Evolutionary conservation across 1,284 basidiomycete genomes (phyloP), one percentile per base, ranked within the genome.

Genomic region (Serendipita sp.): DNA sequence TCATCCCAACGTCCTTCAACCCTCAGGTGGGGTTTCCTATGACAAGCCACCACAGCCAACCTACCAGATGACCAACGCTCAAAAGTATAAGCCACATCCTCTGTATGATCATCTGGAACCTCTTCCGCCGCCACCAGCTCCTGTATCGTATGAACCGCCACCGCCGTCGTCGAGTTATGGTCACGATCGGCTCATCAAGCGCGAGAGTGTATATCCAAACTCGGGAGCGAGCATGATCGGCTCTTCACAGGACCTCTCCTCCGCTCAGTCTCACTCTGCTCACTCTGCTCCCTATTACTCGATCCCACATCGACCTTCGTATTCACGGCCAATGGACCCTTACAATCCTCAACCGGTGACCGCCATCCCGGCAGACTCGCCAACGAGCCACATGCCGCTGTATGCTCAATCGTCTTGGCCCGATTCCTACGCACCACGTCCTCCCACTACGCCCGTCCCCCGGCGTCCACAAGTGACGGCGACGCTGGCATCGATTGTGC

Each of bases 351-450:
- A 44, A 17, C 43, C 43, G 17, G 17, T 44, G 13, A 44, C 13
- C 17, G 43, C 13, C 43, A 17, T 44, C 42, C 42, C 42, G 42
- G n/a, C n/a, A 12, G n/a, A 12, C 42, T 44, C n/a, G n/a, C 12
- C 42, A 44, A 12, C 42, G 42, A 44, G 12, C 42, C 42, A 44
- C 49, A 44, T 44, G 43, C 49, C 49, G 10, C 13, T 53, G 10
- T 53, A n/a, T n/a, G 49, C 49, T 26, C 49, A 53, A 53, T n/a
- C 49, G 22, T 13, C 49, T 53, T 53, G 49, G 49, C 49, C 49
- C 10, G 49, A 53, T 29, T 12, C 49, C 10, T 53, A 53, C 49
- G 12, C 10, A 13, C 15, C 49, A 15, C 22, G 17, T 17, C 13
- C 13, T 12, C 15, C 15, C 10, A n/a, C 49, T 12, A 53, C 49